phyloP scores from a whole-genome alignment of 768 basidiomycete genomes.

The Naganishia friedmannii region DNA sequence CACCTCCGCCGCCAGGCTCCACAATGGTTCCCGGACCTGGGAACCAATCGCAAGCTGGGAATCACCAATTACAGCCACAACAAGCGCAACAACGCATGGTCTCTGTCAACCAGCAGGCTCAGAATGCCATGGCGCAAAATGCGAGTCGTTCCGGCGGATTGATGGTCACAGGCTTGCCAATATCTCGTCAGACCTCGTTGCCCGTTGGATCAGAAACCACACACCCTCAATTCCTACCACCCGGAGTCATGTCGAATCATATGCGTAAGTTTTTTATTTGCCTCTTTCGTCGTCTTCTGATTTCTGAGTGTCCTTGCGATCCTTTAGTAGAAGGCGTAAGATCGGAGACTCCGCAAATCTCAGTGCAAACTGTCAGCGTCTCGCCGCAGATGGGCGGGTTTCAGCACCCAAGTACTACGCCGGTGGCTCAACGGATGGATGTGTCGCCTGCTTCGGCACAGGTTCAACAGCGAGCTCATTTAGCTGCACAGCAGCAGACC shows the following conservation, averaged over 20 bases:
- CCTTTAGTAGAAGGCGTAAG: conserved; percentile 1
- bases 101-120: not conserved
- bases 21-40: not conserved
- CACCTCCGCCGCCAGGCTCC: not conserved
- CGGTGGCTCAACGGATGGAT: not conserved
- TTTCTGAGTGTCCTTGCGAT: not conserved
- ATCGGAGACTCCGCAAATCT: conserved; percentile 9
- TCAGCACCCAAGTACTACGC: not conserved
- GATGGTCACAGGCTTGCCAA: not conserved
- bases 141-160: not conserved
- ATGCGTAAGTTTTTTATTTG: conserved; percentile 8
- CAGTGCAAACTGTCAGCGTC: conserved; percentile 5
- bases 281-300: not conserved
- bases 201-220: not conserved
- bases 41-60: not conserved
- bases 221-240: conserved; percentile 7
- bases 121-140: conserved; percentile 5
- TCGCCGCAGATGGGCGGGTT: conserved; percentile 11
- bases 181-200: not conserved
- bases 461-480: conserved; percentile 5
- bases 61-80: not conserved
- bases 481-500: conserved; percentile 14
- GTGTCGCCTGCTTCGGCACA: conserved; percentile 8
- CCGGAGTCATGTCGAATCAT: not conserved
- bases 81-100: conserved; percentile 8